phyloP scores from a whole-genome alignment of 164 flowering plant genomes.

The Stephania cephalantha region DNA sequence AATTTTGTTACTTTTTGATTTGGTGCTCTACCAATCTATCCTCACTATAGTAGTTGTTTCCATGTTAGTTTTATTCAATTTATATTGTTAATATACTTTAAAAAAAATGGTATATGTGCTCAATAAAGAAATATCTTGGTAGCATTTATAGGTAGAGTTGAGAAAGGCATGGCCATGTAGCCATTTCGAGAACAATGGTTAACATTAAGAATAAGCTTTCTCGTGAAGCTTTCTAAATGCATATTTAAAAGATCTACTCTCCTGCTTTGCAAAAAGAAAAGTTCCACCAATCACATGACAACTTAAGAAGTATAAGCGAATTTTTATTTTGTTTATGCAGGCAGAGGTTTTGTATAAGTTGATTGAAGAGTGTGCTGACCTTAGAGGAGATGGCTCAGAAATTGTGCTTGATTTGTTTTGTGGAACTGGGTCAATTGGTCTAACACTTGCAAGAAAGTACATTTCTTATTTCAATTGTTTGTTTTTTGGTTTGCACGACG shows the following conservation, averaged over 20 bases:
- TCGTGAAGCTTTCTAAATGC: neutral
- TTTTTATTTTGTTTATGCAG: slow-evolving; percentile 31
- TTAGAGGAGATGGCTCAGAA: slow-evolving; percentile 93
- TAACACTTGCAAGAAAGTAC: slow-evolving; percentile 86
- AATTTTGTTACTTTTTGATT: neutral
- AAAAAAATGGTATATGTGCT: too few species aligned
- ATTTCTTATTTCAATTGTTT: slow-evolving; percentile 5
- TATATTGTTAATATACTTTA: neutral
- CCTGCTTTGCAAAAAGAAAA: neutral
- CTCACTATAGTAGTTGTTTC: neutral
- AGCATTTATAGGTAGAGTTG: too few species aligned
- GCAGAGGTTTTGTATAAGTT: slow-evolving; percentile 90
- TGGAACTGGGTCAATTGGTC: slow-evolving; percentile 97
- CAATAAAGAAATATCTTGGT: too few species aligned
- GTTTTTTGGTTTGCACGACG: neutral
- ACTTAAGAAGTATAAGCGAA: neutral
- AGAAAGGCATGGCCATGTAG: neutral
- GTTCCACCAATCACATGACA: neutral
- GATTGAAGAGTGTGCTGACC: slow-evolving; percentile 78
- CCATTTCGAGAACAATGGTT: neutral
- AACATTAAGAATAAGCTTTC: neutral
- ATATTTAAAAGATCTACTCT: too few species aligned
- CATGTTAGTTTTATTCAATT: neutral
- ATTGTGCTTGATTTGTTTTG: slow-evolving; percentile 90
- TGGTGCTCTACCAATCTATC: neutral